Evolutionary conservation across 768 basidiomycete genomes (phyloP), one percentile per base, ranked within the genome.

Genomic region (Trametes cubensis): DNA sequence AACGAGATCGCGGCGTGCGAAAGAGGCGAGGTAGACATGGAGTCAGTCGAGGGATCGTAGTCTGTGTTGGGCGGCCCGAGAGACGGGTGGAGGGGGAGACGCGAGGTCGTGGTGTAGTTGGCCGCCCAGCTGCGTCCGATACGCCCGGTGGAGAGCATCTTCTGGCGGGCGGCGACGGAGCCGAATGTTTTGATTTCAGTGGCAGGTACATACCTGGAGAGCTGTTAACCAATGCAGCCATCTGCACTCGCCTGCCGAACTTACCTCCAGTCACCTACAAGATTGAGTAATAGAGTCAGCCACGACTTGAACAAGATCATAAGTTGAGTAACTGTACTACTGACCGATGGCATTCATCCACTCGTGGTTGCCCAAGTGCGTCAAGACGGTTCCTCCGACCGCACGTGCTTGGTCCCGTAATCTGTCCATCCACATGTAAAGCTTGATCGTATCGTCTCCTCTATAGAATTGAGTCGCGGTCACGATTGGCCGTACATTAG

Each of bases 291-390:
- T 2, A 46, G 14, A n/a, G 28, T 26, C 1, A 20, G 34, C 13
- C 17, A 17, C 5, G 20, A 2, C 3, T 30, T 41, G 38, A 4
- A n/a, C n/a, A n/a, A n/a, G n/a, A n/a, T n/a, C 1, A 25, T 44
- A 21, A 44, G 17, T 17, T n/a, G n/a, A n/a, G 28, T 28, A 41
- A 6, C 8, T 39, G 40, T 21, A 49, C 40, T 18, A 63, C 74
- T 21, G 66, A 88, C 90, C 90, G 61, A 93, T 87, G 15, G 84
- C 86, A 66, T 95, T 95, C 94, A 98, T 97, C 80, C 89, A 88
- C 73, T 98, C 97, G 67, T 99, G 97, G 73, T 99, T 99, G 25
- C 97, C 97, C 38, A 98, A 77, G 57, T 92, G 82, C 14, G 83
- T 86, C 34, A 96, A 71, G 15, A 99, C 81, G 4, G 79, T 81